phyloP scores from a whole-genome alignment of 768 basidiomycete genomes.

The Tremella yokohamensis region DNA sequence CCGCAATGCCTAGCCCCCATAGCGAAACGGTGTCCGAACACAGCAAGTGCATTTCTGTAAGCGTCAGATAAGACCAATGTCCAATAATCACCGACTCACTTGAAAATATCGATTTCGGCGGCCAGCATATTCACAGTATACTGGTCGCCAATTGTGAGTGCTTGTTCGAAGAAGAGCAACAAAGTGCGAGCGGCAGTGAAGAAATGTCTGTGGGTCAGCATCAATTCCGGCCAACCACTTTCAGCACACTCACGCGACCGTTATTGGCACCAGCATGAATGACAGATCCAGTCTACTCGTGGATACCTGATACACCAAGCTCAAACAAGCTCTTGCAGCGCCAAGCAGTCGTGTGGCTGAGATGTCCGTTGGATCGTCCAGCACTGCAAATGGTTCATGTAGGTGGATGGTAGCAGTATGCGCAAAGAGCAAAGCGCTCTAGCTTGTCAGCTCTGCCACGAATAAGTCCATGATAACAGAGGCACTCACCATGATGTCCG shows the following conservation, averaged over 20 bases:
- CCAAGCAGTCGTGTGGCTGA: slow-evolving; percentile 16
- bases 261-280: slow-evolving; percentile 26
- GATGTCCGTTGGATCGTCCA: slow-evolving; percentile 17
- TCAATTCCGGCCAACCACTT: neutral
- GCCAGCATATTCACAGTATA: slow-evolving; percentile 10
- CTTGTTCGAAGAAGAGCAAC: slow-evolving; percentile 27
- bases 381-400: slow-evolving; percentile 34
- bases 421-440: slow-evolving; percentile 28
- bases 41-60: neutral
- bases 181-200: slow-evolving; percentile 31
- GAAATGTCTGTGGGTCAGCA: slow-evolving; percentile 23
- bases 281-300: slow-evolving; percentile 27
- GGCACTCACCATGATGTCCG: slow-evolving; percentile 32
- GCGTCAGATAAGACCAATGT: neutral
- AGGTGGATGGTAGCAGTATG: slow-evolving; percentile 26
- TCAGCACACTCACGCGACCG: slow-evolving; percentile 21
- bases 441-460: neutral
- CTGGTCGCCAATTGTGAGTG: slow-evolving; percentile 19
- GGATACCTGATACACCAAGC: slow-evolving; percentile 21
- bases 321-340: slow-evolving; percentile 21
- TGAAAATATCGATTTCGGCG: slow-evolving; percentile 26
- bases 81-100: slow-evolving; percentile 17
- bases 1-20: slow-evolving; percentile 14
- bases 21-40: slow-evolving; percentile 8
- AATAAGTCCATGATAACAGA: neutral